Percentiles rank a stretch among this genome's conserved stretches.
Conservation (phyloP, 768 basidiomycete species). For the Tylopilus plumbeoviolaceoides region DNA sequence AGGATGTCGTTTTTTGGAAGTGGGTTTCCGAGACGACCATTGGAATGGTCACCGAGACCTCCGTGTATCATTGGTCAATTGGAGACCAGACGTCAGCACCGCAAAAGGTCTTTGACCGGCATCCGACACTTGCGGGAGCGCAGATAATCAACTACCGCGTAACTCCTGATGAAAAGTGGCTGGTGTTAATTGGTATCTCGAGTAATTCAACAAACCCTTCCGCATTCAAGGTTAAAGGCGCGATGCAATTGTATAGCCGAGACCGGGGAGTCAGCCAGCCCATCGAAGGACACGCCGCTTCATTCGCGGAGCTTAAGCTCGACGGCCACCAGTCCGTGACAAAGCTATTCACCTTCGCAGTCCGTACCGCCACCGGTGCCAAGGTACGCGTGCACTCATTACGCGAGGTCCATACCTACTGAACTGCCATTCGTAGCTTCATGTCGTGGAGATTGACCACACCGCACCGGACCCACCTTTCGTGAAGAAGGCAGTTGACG, state of each 20-base stretch:
- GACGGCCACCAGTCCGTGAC: constrained; percentile 84
- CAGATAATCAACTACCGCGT: constrained; percentile 99
- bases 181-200: constrained; percentile 93
- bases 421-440: constrained; percentile 55
- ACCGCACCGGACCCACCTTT: constrained; percentile 88
- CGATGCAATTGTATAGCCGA: constrained; percentile 94
- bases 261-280: constrained; percentile 94
- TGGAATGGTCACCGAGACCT: constrained; percentile 91
- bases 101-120: constrained; percentile 95
- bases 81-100: constrained; percentile 70
- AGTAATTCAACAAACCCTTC: constrained; percentile 89
- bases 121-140: constrained; percentile 86
- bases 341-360: constrained; percentile 93
- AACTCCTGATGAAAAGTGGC: constrained; percentile 93
- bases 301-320: constrained; percentile 88
- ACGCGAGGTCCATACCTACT: constrained; percentile 2
- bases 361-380: constrained; percentile 94
- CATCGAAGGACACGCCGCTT: constrained; percentile 97
- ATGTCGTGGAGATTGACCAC: constrained; percentile 98
- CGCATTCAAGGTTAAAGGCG: constrained; percentile 97
- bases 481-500: constrained; percentile 96
- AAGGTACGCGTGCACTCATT: constrained; percentile 59
- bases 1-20: constrained; percentile 98
- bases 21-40: constrained; percentile 92
- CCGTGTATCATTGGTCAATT: constrained; percentile 91